These are phyloP conservation scores for Phlyctochytrium arcticum DNA, from an alignment of 192 early-diverging fungal genomes.

Conservation along the genomic window DNA sequence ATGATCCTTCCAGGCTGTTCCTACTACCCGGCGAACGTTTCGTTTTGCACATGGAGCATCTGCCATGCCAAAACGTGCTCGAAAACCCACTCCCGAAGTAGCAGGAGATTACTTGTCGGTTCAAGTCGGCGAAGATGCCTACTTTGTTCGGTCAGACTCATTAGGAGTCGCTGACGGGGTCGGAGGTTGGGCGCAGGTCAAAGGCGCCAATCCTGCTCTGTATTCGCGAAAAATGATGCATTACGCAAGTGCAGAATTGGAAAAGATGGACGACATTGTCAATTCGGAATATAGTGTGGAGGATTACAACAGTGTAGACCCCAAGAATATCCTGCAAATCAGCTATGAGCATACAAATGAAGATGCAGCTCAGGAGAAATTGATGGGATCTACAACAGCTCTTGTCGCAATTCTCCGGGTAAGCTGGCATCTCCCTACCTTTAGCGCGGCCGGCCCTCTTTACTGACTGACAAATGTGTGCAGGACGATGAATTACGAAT, in stretches of 20 bases:
- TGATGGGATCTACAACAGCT: conserved; percentile 90
- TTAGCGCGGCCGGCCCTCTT: neutral
- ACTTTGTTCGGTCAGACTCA: conserved; percentile 79
- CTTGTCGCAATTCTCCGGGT: conserved; percentile 76
- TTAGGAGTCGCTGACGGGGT: conserved; percentile 95
- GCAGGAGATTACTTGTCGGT: conserved; percentile 28
- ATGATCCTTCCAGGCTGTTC: neutral
- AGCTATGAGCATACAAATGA: conserved; percentile 71
- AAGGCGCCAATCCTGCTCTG: conserved; percentile 81
- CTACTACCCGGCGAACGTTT: conserved; percentile 30
- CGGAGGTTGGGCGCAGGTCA: conserved; percentile 79
- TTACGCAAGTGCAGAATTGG: conserved; percentile 76
- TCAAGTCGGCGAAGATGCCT: conserved; percentile 90
- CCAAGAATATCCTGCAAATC: conserved; percentile 73
- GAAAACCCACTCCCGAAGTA: neutral
- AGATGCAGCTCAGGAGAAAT: conserved; percentile 68
- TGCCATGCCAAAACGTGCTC: conserved; percentile 48
- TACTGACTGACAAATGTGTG: neutral
- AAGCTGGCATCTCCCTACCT: conserved; percentile 3
- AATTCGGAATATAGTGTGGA: conserved; percentile 63
- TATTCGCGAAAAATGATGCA: conserved; percentile 95
- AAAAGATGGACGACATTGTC: conserved; percentile 79
- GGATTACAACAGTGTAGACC: conserved; percentile 75
- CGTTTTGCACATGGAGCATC: conserved; percentile 59
- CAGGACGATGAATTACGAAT: conserved; percentile 88